Evolutionary conservation across 352 stramenopile genomes (phyloP), one percentile per base, ranked within the genome.

Genomic region (Albugo laibachii): DNA sequence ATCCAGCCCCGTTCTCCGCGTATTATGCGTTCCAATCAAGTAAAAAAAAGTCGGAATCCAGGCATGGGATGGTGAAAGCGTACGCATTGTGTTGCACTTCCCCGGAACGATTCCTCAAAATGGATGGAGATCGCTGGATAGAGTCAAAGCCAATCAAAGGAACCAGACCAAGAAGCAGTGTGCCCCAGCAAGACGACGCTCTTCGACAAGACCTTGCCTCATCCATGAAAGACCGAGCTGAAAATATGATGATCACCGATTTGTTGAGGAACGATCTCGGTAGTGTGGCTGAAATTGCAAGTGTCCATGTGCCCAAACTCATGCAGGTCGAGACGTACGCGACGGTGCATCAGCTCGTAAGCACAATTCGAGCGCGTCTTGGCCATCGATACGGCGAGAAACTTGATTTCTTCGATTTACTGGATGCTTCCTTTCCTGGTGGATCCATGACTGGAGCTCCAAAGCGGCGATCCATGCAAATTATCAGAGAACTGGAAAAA

Each of bases 231-330:
- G 91, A 96, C 57, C 82, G 82, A 36, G 92, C 92, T 0, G 92
- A 98, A 56, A 97, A 97, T 57, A 86, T 98, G 53, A 98, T 98
- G 93, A 97, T 98, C 56, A 87, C 92, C 1, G 93, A 98, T 63
- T 69, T 98, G 35, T 69, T 97, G 20, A 74, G 92, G 39, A 97
- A 97, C 65, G 92, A 98, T 61, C 83, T 98, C 39, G 83, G 83
- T 15, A 57, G 87, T n/a, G 83, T 97, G 14, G 94, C 87, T 35
- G 62, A 92, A 46, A 67, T 89, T 36, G 91, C 88, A 24, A 86
- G 67, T 2, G 91, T 97, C 2, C 72, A 95, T 52, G 92, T 97
- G 15, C 81, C 87, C 2, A 82, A 76, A 55, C 65, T 98, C 16
- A 96, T 96, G 85, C 60, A 73, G 5, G 91, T 98, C 43, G 92